Base-by-base conservation (phyloP, 148 eudicot species). In the Vaccinium macrocarpon region DNA sequence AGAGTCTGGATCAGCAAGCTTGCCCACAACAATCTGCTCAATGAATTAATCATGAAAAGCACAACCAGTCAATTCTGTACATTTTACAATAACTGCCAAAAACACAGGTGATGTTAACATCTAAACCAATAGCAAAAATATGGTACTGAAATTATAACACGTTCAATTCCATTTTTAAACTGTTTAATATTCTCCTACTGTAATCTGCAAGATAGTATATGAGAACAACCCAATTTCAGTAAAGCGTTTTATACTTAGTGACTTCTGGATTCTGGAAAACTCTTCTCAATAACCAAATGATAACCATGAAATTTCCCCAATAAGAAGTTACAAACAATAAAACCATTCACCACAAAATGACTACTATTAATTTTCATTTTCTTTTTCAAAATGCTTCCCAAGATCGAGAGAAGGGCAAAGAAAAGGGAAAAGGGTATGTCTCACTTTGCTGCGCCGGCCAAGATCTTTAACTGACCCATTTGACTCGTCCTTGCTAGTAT, bases 391-490 rank as follows among this genome's bases (percentile, higher is more conserved):
- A 29, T 15, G 0, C 53, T 78, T 53, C 49, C 32, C 16, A 25
- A 61, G 27, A 66, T 66, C 72, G 27, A 25, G 15, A 7, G 8
- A 15, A 19, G 38, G 64, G 12, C 46, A 21, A 56, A 6, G 15
- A 8, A 27, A 76, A 61, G 35, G 42, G 32, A 10, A 25, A 50
- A n/a, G 19, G 51, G 12, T 16, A n/a, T 0, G 57, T 82, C 87
- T 88, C 52, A 93, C 97, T 88, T 94, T 94, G 86, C 97, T 91
- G 35, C 93, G 94, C 14, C 97, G 92, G 46, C 97, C 97, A 79
- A 94, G 91, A 91, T 92, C 92, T 83, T 83, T 88, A 38, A 90
- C 49, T 21, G 88, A 81, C 84, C 89, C 88, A 84, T 49, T 78
- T 7, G 83, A 61, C 35, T 80, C 85, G 32, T 82, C 89, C 59